Evolutionary conservation across 2,329 filamentous ascomycete species (phyloP).

Genomic region (Paramyrothecium sp.): DNA sequence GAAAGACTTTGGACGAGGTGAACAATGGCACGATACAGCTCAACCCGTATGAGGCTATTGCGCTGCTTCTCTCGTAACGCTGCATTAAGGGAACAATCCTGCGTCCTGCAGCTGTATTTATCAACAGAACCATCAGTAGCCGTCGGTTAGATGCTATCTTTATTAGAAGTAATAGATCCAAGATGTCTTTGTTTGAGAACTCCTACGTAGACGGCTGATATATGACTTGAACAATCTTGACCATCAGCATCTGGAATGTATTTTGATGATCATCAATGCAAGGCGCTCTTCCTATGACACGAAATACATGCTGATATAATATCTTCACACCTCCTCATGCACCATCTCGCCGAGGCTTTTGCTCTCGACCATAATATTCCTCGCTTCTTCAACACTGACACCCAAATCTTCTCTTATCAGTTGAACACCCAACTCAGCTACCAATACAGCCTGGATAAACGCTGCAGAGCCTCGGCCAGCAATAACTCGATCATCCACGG

Average conservation of each 20-base stretch:
- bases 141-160: too few species aligned
- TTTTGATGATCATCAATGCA: too few species aligned
- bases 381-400: slow-evolving; percentile 40
- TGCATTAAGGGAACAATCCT: too few species aligned
- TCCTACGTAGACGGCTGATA: too few species aligned
- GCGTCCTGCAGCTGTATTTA: too few species aligned
- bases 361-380: slow-evolving; percentile 63
- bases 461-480: slow-evolving; percentile 63
- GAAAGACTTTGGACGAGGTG: slow-evolving; percentile 25
- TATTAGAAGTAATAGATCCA: too few species aligned
- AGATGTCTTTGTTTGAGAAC: too few species aligned
- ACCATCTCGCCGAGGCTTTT: slow-evolving; percentile 65
- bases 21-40: slow-evolving; percentile 23
- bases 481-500: slow-evolving; percentile 64
- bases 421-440: slow-evolving; percentile 64
- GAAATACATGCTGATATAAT: background rate
- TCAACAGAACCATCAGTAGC: too few species aligned
- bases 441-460: slow-evolving; percentile 73
- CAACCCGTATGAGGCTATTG: slow-evolving; percentile 35
- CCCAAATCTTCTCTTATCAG: slow-evolving; percentile 58
- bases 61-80: slow-evolving; percentile 24
- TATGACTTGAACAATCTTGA: slow-evolving; percentile 15
- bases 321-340: slow-evolving; percentile 52
- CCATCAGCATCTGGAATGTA: background rate
- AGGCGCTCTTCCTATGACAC: too few species aligned